Conservation (phyloP, 768 basidiomycete genomes). For the Macrolepiota fuliginosa region DNA sequence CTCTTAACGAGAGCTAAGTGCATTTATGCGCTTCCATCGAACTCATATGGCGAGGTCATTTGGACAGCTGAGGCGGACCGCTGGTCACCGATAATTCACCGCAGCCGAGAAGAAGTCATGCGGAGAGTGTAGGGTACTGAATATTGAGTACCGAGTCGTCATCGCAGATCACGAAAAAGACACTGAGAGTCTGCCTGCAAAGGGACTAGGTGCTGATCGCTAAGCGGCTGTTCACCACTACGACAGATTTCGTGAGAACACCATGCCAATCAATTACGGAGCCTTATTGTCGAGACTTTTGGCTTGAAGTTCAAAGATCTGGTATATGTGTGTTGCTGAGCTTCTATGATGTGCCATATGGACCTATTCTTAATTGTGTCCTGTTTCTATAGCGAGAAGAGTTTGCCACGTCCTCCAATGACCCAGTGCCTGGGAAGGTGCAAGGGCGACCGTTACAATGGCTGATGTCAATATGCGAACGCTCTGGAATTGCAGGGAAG, state of each 20-base stretch:
- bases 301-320: neutral
- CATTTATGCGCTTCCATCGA: slow-evolving; percentile 6
- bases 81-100: slow-evolving; percentile 6
- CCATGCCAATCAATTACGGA: neutral
- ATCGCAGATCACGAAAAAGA: neutral
- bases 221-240: neutral
- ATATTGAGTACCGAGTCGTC: neutral
- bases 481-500: neutral
- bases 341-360: neutral
- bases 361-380: neutral
- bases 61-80: slow-evolving; percentile 7
- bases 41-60: slow-evolving; percentile 3
- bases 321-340: neutral
- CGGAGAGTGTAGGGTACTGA: neutral
- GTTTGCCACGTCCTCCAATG: neutral
- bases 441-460: neutral
- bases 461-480: neutral
- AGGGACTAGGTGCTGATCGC: too few relatives aligned
- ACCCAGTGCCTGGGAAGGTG: neutral
- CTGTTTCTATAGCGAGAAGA: neutral
- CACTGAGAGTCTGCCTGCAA: neutral
- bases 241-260: neutral
- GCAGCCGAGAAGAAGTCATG: neutral
- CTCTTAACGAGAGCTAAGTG: neutral
- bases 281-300: too few relatives aligned